Evolutionary conservation across 129 eudicot species (phyloP).

Genomic region (Centaurea solstitialis): DNA sequence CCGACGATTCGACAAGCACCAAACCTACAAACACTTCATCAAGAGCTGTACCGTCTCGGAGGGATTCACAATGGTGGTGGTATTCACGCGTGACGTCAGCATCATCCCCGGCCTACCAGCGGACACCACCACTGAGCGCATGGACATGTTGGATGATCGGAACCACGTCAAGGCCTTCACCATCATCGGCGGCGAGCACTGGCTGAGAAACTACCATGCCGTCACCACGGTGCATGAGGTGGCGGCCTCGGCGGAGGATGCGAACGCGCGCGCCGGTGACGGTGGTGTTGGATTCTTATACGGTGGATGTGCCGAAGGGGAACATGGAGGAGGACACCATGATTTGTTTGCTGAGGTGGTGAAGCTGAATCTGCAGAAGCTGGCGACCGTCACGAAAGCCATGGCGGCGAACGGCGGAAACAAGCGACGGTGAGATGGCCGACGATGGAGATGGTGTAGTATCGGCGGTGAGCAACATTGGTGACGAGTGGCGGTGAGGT

Average conservation of each 20-base stretch:
- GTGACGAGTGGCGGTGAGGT: too few relatives aligned
- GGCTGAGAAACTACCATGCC: conserved; percentile 71
- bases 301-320: too few relatives aligned
- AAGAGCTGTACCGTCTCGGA: conserved; percentile 48
- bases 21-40: conserved; percentile 91
- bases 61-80: conserved; percentile 36
- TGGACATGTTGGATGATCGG: conserved; percentile 71
- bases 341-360: too few relatives aligned
- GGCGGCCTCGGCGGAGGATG: conserved; percentile 6
- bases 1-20: conserved; percentile 86
- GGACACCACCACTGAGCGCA: conserved; percentile 69
- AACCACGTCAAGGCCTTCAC: conserved; percentile 69
- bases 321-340: too few relatives aligned
- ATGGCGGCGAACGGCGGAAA: too few relatives aligned
- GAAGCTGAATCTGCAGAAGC: too few relatives aligned
- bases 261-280: too few relatives aligned
- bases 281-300: too few relatives aligned
- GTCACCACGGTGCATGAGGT: conserved; percentile 75
- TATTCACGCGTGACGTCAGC: conserved; percentile 72
- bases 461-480: too few relatives aligned
- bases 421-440: too few relatives aligned
- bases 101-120: conserved; percentile 93
- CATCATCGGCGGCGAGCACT: conserved; percentile 80
- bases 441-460: too few relatives aligned
- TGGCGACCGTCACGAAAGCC: too few relatives aligned